A percentile compares a stretch with the other conserved stretches of the same genome.
phyloP scores from a whole-genome alignment of 1,284 basidiomycete species.

The Heterobasidion irregulare region DNA sequence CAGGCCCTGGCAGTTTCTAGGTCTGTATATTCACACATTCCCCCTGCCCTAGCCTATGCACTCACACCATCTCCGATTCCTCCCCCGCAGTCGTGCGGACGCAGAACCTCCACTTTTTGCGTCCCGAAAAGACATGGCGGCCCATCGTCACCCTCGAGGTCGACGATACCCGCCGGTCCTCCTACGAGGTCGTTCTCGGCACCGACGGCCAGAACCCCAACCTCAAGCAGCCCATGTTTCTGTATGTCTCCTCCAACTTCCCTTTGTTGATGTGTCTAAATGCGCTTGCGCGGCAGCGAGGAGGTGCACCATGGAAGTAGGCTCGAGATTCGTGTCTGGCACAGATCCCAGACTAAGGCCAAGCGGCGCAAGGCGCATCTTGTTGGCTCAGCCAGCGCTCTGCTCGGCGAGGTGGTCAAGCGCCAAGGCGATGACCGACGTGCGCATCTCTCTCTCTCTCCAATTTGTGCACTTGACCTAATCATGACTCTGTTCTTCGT shows the following conservation, averaged over 20 bases:
- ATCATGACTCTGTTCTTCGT: neutral
- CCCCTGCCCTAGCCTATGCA: too few species aligned
- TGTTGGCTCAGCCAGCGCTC: slow-evolving; percentile 38
- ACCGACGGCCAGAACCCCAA: slow-evolving; percentile 64
- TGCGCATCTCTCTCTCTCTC: slow-evolving; percentile 19
- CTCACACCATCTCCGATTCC: neutral
- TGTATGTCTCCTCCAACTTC: slow-evolving; percentile 32
- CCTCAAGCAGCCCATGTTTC: slow-evolving; percentile 37
- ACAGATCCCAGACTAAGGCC: slow-evolving; percentile 45
- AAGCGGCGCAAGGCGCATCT: slow-evolving; percentile 46
- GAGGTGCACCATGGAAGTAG: slow-evolving; percentile 28
- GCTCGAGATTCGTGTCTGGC: slow-evolving; percentile 46
- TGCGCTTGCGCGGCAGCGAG: slow-evolving; percentile 21
- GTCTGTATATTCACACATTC: too few species aligned
- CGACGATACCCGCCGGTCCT: slow-evolving; percentile 30
- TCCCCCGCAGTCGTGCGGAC: slow-evolving; percentile 20
- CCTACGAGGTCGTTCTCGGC: slow-evolving; percentile 49
- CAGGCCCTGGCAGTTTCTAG: too few species aligned
- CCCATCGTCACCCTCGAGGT: slow-evolving; percentile 48
- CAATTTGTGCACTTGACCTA: neutral
- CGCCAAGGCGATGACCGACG: slow-evolving; percentile 35
- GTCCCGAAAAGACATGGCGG: slow-evolving; percentile 39
- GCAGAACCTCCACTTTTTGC: slow-evolving; percentile 22
- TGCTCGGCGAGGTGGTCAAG: slow-evolving; percentile 42
- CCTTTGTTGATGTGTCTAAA: neutral